Evolutionary conservation across 73 alveolate species (phyloP).

Genomic region (Paramecium bursaria): DNA sequence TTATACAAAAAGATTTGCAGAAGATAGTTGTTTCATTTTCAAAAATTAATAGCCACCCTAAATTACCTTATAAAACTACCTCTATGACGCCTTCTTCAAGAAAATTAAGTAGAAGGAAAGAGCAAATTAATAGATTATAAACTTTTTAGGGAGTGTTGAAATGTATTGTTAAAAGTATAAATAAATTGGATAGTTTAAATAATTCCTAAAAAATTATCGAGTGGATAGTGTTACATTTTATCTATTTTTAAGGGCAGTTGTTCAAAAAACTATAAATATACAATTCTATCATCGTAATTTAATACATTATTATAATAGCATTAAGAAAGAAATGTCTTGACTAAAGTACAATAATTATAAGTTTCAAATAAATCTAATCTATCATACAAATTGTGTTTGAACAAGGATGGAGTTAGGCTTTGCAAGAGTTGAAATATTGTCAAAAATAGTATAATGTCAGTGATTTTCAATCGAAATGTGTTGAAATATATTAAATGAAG

Average conservation of each 20-base stretch:
- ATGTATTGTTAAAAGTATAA: not conserved
- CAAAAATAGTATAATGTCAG: not conserved
- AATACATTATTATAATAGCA: no score
- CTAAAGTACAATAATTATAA: not conserved
- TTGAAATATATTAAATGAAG: no score
- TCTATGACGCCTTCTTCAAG: not conserved
- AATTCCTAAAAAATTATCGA: not conserved
- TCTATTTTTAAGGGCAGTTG: conserved; percentile 35
- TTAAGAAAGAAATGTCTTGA: conserved; percentile 4
- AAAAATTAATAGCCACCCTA: not conserved
- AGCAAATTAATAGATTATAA: conserved; percentile 2
- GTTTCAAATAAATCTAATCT: not conserved
- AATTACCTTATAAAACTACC: conserved; percentile 10
- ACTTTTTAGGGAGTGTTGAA: conserved; percentile 49
- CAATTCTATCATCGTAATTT: conserved; percentile 60
- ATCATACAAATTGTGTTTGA: conserved; percentile 3
- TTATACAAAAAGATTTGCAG: conserved; percentile 12
- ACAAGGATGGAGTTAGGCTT: no score
- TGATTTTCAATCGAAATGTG: not conserved
- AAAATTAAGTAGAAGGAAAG: conserved; percentile 34
- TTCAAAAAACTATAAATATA: not conserved
- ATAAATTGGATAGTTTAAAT: not conserved
- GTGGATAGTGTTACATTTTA: conserved; percentile 19
- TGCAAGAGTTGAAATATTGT: not conserved
- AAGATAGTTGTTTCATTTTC: conserved; percentile 4